These are phyloP conservation scores for Botrytis squamosa DNA, from an alignment of 2,329 filamentous ascomycete species.

Conservation along the genomic window DNA sequence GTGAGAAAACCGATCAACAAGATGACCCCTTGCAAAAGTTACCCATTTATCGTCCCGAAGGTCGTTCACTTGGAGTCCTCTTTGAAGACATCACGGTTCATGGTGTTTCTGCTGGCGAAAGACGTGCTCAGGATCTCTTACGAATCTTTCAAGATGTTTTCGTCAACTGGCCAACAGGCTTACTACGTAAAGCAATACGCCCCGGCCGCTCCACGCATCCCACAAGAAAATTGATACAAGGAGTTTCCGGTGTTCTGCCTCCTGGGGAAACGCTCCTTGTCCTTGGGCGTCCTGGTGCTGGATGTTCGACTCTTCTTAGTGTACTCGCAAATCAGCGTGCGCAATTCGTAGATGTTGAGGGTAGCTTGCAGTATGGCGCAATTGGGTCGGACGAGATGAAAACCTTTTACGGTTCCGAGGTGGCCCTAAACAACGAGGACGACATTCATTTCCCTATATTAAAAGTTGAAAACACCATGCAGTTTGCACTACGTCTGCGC, in stretches of 20 bases:
- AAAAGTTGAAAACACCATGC: constrained; percentile 52
- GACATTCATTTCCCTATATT: constrained; percentile 51
- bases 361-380: constrained; percentile 56
- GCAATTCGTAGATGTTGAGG: constrained; percentile 57
- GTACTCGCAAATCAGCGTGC: constrained; percentile 62
- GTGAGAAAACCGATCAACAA: not conserved
- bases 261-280: constrained; percentile 74
- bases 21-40: not conserved
- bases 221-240: not conserved
- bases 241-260: not conserved
- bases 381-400: constrained; percentile 44
- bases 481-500: constrained; percentile 57
- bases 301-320: constrained; percentile 72
- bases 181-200: not conserved
- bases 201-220: not conserved
- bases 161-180: not conserved
- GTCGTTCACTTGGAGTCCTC: constrained; percentile 2
- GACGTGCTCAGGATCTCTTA: not conserved
- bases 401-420: constrained; percentile 52
- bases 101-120: not conserved
- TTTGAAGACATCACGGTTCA: not conserved
- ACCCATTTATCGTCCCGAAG: not conserved
- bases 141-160: not conserved
- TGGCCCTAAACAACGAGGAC: constrained; percentile 55
- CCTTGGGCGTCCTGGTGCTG: constrained; percentile 64